Percentiles rank a stretch among this genome's conserved stretches.
phyloP scores from a whole-genome alignment of 2,329 filamentous ascomycete species.

The Bisporella sp. region DNA sequence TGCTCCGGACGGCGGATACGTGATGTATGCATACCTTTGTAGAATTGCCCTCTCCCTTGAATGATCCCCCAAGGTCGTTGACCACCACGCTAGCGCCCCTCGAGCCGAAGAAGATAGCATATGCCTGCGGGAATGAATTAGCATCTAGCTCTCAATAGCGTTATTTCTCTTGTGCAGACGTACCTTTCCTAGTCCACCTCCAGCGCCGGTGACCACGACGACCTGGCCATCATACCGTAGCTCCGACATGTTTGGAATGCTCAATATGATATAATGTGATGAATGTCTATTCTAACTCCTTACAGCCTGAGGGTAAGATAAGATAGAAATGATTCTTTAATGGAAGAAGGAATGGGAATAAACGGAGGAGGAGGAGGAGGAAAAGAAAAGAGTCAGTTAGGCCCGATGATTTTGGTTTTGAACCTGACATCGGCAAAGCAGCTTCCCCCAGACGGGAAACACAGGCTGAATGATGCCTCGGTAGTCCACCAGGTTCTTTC shows the following conservation, averaged over 20 bases:
- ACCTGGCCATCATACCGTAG: conserved; percentile 82
- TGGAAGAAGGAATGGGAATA: too few relatives aligned
- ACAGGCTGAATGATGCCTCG: too few relatives aligned
- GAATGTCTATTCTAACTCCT: too few relatives aligned
- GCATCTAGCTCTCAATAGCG: neutral
- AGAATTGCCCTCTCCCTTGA: conserved; percentile 85
- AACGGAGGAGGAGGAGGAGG: too few relatives aligned
- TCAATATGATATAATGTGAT: too few relatives aligned
- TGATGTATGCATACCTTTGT: conserved; percentile 57
- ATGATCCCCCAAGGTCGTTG: conserved; percentile 89
- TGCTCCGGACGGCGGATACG: neutral
- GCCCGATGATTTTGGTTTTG: too few relatives aligned
- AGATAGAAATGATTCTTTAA: too few relatives aligned
- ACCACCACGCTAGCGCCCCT: conserved; percentile 92
- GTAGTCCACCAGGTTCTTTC: too few relatives aligned
- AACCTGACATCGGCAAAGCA: too few relatives aligned
- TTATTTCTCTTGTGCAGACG: conserved; percentile 31
- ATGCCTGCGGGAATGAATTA: conserved; percentile 37
- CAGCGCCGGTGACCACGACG: conserved; percentile 81
- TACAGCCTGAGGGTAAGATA: too few relatives aligned
- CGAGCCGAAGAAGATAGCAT: conserved; percentile 81
- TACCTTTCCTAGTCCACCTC: conserved; percentile 61
- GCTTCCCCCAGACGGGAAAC: too few relatives aligned
- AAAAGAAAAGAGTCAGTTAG: too few relatives aligned
- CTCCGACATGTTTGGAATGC: conserved; percentile 40